Base-by-base conservation (phyloP, 352 stramenopile species). In the Pythium rishiriense region DNA sequence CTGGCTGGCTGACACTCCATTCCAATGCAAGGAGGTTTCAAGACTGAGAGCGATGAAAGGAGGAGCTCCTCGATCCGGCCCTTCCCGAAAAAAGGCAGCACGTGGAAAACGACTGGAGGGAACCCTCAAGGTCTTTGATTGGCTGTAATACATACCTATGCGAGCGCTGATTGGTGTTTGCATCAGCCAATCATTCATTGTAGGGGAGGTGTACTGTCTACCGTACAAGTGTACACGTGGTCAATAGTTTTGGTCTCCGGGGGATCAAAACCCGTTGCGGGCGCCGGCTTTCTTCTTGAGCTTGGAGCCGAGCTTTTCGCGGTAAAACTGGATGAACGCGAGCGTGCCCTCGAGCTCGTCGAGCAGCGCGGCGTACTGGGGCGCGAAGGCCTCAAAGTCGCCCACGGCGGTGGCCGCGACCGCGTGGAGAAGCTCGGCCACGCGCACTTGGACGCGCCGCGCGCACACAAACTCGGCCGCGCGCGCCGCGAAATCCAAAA, bases 401-500 rank as follows among this genome's bases (percentile, higher is more conserved):
- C 80, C 80, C 4, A 88, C 71, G 14, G 77, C 71, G 46, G 68
- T 86, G n/a, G 77, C 75, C 3, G 79, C 62, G 29, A 90, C 72
- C 29, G 71, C 76, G 39, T 87, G 75, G 25, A 93, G 56, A 21
- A 93, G 58, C 54, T 78, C 69, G 24, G 81, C 81, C 2, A 86
- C 79, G 21, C 75, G 77, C 37, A 93, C 76, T 63, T 93, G 84
- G 5, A 93, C 72, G 11, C 84, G 73, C 1, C 74, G 59, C 35
- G 81, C 84, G 29, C 81, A 85, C 0, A 93, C 84, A 65, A 93
- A 93, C 52, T 93, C 84, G 17, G 84, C 73, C 0, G 81, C 78
- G 12, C 80, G 68, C 33, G 84, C 84, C 1, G 75, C 62, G 57
- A 93, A 93, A 39, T 93, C 81, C 11, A 90, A 55, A 9, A 83